Evolutionary conservation across 2,329 filamentous ascomycete species (phyloP), one percentile per base, ranked within the genome.

Genomic region (Ophiostoma montium): DNA sequence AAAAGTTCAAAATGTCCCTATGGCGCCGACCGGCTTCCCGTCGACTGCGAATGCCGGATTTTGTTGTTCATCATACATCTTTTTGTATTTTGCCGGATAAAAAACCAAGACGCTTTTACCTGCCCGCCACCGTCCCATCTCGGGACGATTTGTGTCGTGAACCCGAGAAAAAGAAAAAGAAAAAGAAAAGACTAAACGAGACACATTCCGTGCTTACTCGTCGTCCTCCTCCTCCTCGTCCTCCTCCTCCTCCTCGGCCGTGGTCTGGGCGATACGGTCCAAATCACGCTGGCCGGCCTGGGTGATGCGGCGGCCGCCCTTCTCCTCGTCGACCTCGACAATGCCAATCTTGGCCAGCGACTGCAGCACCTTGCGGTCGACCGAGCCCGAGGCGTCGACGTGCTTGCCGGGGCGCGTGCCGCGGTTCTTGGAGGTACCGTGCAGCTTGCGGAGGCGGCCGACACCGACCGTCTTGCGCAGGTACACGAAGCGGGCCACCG

Each of bases 341-440:
- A 98, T 89, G 70, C 90, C 89, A 64, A 98, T 95, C 85, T 96
- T 95, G 85, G 95, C 92, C 53, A 98, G 85, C 55, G 89, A 77
- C 80, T 98, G 92, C 70, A 95, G 75, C 68, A 94, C 78, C 80
- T 95, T 95, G 72, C 92, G 88, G 80, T 98, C 92, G 62, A 98
- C 89, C 66, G 81, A 82, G 69, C 90, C 90, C 61, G 83, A 89
- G 70, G 89, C 92, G 68, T 95, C 85, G 64, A 95, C 86, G 80
- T 98, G 92, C 74, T 94, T 83, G 58, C 82, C 86, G 67, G 92
- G 92, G 61, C 84, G 80, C 62, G 80, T 80, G 63, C 92, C 92
- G 62, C 92, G 88, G 84, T 96, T 98, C 83, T 94, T 95, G 76
- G 85, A 84, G 62, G 80, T 84, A 64, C 88, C 92, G 81, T 98